phyloP scores from a whole-genome alignment of 2,329 filamentous ascomycete genomes.

The Bisporella sp. region DNA sequence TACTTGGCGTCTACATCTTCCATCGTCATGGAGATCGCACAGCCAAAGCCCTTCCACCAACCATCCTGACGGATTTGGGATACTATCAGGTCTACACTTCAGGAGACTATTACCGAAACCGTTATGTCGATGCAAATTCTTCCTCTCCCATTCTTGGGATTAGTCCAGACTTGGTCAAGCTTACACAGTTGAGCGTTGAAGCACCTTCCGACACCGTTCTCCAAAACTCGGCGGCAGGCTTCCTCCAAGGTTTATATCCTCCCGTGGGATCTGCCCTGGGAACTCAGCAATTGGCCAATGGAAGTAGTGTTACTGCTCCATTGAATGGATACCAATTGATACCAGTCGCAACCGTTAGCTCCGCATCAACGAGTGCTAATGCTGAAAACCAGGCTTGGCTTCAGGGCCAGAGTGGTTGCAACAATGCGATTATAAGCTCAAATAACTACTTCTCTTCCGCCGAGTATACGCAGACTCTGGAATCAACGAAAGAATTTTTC shows the following conservation, averaged over 20 bases:
- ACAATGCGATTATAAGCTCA: constrained; percentile 46
- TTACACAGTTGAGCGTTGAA: constrained; percentile 64
- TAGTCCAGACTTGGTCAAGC: constrained; percentile 56
- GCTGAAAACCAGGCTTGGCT: constrained; percentile 52
- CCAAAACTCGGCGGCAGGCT: constrained; percentile 71
- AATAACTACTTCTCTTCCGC: constrained; percentile 45
- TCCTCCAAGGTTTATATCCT: constrained; percentile 83
- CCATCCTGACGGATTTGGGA: constrained; percentile 71
- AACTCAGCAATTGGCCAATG: constrained; percentile 63
- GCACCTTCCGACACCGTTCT: constrained; percentile 72
- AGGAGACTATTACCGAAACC: constrained; percentile 67
- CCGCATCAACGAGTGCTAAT: constrained; percentile 44
- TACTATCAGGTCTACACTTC: constrained; percentile 67
- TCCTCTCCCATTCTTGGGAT: constrained; percentile 56
- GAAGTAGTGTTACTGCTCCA: constrained; percentile 57
- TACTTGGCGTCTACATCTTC: constrained; percentile 77
- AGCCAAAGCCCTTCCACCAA: constrained; percentile 64
- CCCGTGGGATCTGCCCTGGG: constrained; percentile 51
- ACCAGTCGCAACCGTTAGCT: constrained; percentile 57
- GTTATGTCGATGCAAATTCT: constrained; percentile 61
- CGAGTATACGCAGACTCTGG: constrained; percentile 38
- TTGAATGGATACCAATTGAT: constrained; percentile 80
- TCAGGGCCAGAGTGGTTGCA: constrained; percentile 50
- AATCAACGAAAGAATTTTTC: constrained; percentile 55
- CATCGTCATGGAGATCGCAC: constrained; percentile 87